phyloP scores from a whole-genome alignment of 2,329 filamentous ascomycete species.

The Aureobasidium leucospermi region DNA sequence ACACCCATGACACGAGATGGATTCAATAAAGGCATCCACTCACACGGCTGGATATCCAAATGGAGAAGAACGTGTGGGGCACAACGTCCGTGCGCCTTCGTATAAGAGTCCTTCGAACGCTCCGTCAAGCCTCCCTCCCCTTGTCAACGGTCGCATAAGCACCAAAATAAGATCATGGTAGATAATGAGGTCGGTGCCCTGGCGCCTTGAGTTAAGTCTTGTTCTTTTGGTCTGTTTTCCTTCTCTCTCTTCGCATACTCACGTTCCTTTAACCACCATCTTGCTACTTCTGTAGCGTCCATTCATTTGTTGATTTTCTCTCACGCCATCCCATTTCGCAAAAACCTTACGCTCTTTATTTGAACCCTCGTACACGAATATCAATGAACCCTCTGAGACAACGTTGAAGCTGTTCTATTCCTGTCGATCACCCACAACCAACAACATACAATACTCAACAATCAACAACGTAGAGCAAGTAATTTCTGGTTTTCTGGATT shows the following conservation, averaged over 20 bases:
- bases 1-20: conserved; percentile 2
- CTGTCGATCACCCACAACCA: conserved; percentile 1
- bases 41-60: not conserved
- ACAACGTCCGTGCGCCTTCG: conserved; percentile 7
- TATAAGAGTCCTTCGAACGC: conserved; percentile 5
- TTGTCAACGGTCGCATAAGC: conserved; percentile 7
- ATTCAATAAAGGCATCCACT: not conserved
- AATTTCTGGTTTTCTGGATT: not conserved
- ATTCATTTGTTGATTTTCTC: not conserved
- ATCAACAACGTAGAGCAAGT: not conserved
- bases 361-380: too few relatives aligned
- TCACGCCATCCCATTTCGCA: not conserved
- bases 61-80: conserved; percentile 8
- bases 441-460: not conserved
- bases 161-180: conserved; percentile 6
- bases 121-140: not conserved
- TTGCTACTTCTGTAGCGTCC: conserved; percentile 6
- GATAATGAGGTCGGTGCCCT: conserved; percentile 4
- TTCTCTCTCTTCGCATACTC: not conserved
- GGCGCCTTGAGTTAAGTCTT: not conserved
- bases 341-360: too few relatives aligned
- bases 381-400: conserved; percentile 4
- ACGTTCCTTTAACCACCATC: not conserved
- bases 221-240: not conserved
- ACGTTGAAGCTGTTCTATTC: conserved; percentile 12